phyloP scores from a whole-genome alignment of 257 asterid genomes.

The Marsdenia floribunda region DNA sequence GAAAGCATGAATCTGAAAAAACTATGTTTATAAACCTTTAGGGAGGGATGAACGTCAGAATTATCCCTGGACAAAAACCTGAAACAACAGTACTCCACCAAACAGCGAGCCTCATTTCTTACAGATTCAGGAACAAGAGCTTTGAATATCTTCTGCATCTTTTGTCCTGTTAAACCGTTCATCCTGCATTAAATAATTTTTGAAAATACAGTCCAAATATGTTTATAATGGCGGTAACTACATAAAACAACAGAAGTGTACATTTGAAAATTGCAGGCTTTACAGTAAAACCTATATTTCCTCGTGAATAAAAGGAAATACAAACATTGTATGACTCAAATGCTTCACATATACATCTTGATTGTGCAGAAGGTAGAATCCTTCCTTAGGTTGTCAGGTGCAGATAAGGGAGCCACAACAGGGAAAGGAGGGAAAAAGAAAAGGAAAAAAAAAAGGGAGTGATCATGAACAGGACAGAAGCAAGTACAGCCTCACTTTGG shows the following conservation, averaged over 20 bases:
- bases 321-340: neutral
- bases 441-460: neutral
- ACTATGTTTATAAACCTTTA: conserved; percentile 56
- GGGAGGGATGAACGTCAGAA: conserved; percentile 72
- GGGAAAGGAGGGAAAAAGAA: no score
- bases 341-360: neutral
- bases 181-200: conserved; percentile 57
- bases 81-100: conserved; percentile 96
- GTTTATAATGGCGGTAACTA: neutral
- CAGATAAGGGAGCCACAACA: neutral
- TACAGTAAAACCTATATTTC: neutral
- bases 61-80: conserved; percentile 77
- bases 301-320: neutral
- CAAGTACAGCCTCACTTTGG: neutral
- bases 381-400: neutral
- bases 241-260: neutral
- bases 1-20: conserved; percentile 1
- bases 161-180: conserved; percentile 87
- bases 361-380: neutral
- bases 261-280: neutral
- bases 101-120: conserved; percentile 62
- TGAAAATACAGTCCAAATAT: conserved; percentile 4
- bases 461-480: neutral
- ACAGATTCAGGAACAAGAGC: conserved; percentile 73
- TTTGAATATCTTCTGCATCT: conserved; percentile 83